A percentile compares a stretch with the other conserved stretches of the same genome.
These are phyloP conservation scores for Yamadazyma atlantica DNA, from an alignment of 1,139 yeast genomes.

Conservation along the genomic window DNA sequence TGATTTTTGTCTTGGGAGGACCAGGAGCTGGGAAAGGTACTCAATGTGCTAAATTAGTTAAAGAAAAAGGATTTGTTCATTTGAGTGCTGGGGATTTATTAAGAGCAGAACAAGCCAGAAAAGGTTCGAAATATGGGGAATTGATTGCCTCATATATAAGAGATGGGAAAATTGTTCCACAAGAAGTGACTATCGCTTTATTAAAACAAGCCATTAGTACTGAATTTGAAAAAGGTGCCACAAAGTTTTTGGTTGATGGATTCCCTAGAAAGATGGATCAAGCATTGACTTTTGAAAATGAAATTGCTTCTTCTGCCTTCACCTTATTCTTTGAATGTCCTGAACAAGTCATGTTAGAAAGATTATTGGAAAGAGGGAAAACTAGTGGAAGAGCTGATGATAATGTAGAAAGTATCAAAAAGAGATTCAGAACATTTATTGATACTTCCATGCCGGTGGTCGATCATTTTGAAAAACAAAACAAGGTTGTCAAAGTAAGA, in stretches of 20 bases:
- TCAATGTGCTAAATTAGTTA: slow-evolving; percentile 83
- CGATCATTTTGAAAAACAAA: slow-evolving; percentile 72
- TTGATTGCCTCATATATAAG: slow-evolving; percentile 79
- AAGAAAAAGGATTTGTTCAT: slow-evolving; percentile 80
- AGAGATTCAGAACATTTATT: slow-evolving; percentile 81
- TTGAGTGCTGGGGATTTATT: slow-evolving; percentile 93
- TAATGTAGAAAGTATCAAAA: slow-evolving; percentile 83
- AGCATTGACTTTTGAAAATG: slow-evolving; percentile 84
- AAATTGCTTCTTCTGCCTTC: slow-evolving; percentile 72
- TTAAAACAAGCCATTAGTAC: slow-evolving; percentile 76
- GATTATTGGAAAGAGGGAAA: slow-evolving; percentile 88
- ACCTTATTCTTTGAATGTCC: slow-evolving; percentile 94
- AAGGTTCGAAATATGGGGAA: slow-evolving; percentile 82
- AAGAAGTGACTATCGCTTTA: slow-evolving; percentile 86
- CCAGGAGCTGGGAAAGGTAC: slow-evolving; percentile 98
- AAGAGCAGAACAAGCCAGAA: slow-evolving; percentile 85
- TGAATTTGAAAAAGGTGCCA: slow-evolving; percentile 48
- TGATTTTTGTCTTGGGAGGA: slow-evolving; percentile 85
- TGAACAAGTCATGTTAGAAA: slow-evolving; percentile 79
- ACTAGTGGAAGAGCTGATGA: slow-evolving; percentile 95
- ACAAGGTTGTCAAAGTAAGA: slow-evolving; percentile 72
- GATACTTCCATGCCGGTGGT: slow-evolving; percentile 96
- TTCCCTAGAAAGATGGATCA: slow-evolving; percentile 99
- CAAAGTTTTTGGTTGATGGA: slow-evolving; percentile 82
- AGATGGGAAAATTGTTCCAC: slow-evolving; percentile 93